phyloP scores from a whole-genome alignment of 306 rosid genomes.

The Leucaena leucocephala region DNA sequence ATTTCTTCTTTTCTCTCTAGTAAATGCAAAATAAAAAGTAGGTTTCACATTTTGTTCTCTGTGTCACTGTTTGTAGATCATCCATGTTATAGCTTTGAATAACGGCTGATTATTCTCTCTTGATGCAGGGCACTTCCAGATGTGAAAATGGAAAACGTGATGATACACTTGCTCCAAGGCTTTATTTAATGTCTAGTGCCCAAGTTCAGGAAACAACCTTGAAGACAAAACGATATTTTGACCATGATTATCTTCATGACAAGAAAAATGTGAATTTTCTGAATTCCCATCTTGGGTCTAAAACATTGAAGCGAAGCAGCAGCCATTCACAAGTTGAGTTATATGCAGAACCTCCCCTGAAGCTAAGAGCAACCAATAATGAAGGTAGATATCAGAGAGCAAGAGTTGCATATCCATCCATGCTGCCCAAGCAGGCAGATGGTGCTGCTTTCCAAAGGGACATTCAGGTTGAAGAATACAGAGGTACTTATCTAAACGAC shows the following conservation, averaged over 20 bases:
- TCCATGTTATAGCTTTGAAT: slow-evolving; percentile 29
- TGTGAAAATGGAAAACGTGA: slow-evolving; percentile 49
- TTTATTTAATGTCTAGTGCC: slow-evolving; percentile 33
- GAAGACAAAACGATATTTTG: slow-evolving; percentile 44
- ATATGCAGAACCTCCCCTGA: slow-evolving; percentile 56
- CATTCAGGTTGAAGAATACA: slow-evolving; percentile 47
- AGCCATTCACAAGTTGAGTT: slow-evolving; percentile 55
- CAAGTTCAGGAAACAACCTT: slow-evolving; percentile 50
- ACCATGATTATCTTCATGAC: slow-evolving; percentile 38
- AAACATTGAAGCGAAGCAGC: slow-evolving; percentile 64
- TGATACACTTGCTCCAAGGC: slow-evolving; percentile 35
- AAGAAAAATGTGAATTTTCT: slow-evolving; percentile 36
- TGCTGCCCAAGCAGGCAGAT: slow-evolving; percentile 49
- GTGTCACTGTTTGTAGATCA: slow-evolving; percentile 17
- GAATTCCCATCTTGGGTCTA: slow-evolving; percentile 46
- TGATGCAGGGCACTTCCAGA: slow-evolving; percentile 59
- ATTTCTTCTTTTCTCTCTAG: neutral
- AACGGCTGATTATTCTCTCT: slow-evolving; percentile 38
- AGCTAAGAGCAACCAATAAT: slow-evolving; percentile 60
- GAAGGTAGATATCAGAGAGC: slow-evolving; percentile 53
- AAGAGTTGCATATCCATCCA: slow-evolving; percentile 48
- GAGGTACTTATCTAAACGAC: slow-evolving; percentile 49
- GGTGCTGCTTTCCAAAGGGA: slow-evolving; percentile 53
- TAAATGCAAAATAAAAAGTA: neutral
- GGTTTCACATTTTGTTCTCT: slow-evolving; percentile 29